Evolutionary conservation across 257 asterid genomes (phyloP), one percentile per base, ranked within the genome.

Genomic region (Petunia secreta): DNA sequence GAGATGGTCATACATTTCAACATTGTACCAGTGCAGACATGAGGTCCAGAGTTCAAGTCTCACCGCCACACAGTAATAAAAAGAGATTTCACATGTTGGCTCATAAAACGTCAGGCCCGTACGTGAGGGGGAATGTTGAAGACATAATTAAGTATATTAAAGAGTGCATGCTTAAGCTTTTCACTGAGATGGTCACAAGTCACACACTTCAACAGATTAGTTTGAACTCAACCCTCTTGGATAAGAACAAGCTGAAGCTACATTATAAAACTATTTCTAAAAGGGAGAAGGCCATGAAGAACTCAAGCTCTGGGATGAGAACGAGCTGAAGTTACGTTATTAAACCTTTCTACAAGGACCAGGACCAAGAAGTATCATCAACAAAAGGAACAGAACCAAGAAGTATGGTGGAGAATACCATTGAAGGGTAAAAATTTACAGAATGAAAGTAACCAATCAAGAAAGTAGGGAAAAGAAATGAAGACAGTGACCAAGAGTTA

Each of bases 251-350:
- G 53, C 53, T 60, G 66, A 60, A 60, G 66, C 25, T 59, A 48
- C 8, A 5, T 6, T 48, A 48, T 48, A 48, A 48, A 48, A 48
- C 7, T 48, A 6, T 4, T 48, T 48, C 25, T 4, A 48, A 2
- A 48, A 59, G 5, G 14, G 8, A 60, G 14, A 25, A 40, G 40
- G 8, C 13, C 66, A 8, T 16, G 66, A 16, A 63, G 69, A 63
- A 63, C 67, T 62, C 67, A 62, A 37, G 46, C 69, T 63, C 39
- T 63, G 57, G 69, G 25, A 69, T 69, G 77, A 69, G 59, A 69
- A 69, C 41, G 14, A 25, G 77, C 59, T 69, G 43, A 46, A 69
- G 77, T 25, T 46, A 11, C 15, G 16, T 34, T 48, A 25, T 10
- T 48, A 46, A 25, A 69, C 9, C 48, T 69, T 8, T 46, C 48